phyloP scores from a whole-genome alignment of 345 rosid genomes.

The Hypericum perforatum region DNA sequence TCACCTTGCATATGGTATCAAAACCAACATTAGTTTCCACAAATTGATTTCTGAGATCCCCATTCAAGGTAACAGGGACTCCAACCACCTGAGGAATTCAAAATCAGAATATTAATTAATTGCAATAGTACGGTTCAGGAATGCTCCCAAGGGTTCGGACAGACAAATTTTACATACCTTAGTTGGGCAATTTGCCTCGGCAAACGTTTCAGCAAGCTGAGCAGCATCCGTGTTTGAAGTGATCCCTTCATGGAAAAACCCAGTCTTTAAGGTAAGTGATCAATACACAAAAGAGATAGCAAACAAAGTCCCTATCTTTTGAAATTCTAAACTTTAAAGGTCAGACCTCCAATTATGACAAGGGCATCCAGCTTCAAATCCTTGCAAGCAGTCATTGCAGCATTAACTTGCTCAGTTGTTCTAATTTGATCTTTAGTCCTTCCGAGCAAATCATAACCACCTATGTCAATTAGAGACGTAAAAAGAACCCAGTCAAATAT shows the following conservation, averaged over 20 bases:
- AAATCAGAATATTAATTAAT: conserved; percentile 2
- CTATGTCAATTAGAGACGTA: conserved; percentile 25
- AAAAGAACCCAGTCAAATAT: conserved; percentile 10
- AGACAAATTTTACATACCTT: conserved; percentile 34
- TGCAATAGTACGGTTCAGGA: neutral
- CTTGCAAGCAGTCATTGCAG: conserved; percentile 72
- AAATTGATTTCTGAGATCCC: conserved; percentile 94
- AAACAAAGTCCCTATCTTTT: neutral
- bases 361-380: conserved; percentile 89
- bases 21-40: conserved; percentile 96
- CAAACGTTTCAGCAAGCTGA: conserved; percentile 94
- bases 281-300: neutral
- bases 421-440: conserved; percentile 95
- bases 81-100: conserved; percentile 65
- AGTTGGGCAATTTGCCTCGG: conserved; percentile 74
- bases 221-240: conserved; percentile 98
- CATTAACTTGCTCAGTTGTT: conserved; percentile 91
- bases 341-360: conserved; percentile 85
- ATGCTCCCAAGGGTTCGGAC: neutral
- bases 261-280: conserved; percentile 7
- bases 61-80: conserved; percentile 92
- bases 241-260: conserved; percentile 48
- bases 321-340: neutral
- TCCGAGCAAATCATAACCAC: conserved; percentile 95
- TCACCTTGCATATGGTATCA: conserved; percentile 96